These are phyloP conservation scores for Arctium lappa DNA, from an alignment of 129 eudicot genomes.

Conservation along the genomic window DNA sequence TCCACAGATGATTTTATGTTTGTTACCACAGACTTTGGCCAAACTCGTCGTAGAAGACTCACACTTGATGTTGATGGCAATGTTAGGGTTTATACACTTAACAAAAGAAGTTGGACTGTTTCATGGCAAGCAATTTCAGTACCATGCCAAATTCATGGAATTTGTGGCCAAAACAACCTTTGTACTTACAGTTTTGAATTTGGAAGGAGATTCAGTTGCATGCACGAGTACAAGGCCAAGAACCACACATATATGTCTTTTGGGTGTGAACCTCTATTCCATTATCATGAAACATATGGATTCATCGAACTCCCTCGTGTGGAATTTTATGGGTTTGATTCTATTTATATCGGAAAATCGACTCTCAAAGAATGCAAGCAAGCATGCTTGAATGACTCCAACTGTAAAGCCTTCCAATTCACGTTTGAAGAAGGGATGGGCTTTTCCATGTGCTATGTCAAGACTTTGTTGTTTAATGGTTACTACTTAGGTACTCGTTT, in stretches of 20 bases:
- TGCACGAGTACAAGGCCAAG: neutral
- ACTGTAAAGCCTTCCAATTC: slow-evolving; percentile 34
- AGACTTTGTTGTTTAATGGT: slow-evolving; percentile 24
- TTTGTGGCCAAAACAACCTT: slow-evolving; percentile 31
- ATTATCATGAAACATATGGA: slow-evolving; percentile 1
- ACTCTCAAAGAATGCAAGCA: slow-evolving; percentile 13
- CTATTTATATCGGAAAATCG: neutral
- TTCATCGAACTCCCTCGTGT: slow-evolving; percentile 8
- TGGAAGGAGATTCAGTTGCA: no score
- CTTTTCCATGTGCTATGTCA: slow-evolving; percentile 12
- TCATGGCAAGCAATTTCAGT: slow-evolving; percentile 32
- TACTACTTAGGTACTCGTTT: slow-evolving; percentile 3
- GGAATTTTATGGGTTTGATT: slow-evolving; percentile 30
- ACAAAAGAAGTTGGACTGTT: slow-evolving; percentile 15
- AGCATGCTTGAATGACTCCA: slow-evolving; percentile 12
- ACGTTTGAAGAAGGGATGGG: slow-evolving; percentile 3
- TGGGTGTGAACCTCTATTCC: slow-evolving; percentile 28
- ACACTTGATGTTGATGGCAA: slow-evolving; percentile 40
- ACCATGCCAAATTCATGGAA: slow-evolving; percentile 36
- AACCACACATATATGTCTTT: slow-evolving; percentile 10
- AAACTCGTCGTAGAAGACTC: slow-evolving; percentile 29
- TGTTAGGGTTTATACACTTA: no score
- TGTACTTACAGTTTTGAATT: no score
- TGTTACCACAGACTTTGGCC: slow-evolving; percentile 20
- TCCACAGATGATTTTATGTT: slow-evolving; percentile 35